phyloP scores from a whole-genome alignment of 1,284 basidiomycete species.

The Caloboletus firmus region DNA sequence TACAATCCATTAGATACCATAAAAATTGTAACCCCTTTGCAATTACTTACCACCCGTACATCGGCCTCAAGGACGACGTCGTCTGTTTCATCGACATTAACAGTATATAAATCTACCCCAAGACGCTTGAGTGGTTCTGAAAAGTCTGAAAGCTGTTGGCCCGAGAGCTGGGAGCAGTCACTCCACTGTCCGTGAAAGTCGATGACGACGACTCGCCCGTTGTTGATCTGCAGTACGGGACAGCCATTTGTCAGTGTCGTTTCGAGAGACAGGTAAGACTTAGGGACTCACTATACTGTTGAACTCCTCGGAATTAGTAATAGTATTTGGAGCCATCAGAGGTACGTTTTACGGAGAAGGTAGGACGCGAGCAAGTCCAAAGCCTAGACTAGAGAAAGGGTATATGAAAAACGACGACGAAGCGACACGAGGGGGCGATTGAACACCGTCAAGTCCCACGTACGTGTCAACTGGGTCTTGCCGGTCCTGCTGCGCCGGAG shows the following conservation, averaged over 20 bases:
- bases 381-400: background rate
- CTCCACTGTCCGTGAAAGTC: constrained; percentile 24
- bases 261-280: too few species aligned
- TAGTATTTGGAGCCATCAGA: constrained; percentile 20
- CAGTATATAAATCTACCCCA: constrained; percentile 28
- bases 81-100: constrained; percentile 26
- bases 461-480: background rate
- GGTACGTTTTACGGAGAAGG: background rate
- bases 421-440: background rate
- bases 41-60: constrained; percentile 28
- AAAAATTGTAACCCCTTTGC: too few species aligned
- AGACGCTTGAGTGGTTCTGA: constrained; percentile 28
- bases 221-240: constrained; percentile 24
- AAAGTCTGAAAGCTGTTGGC: constrained; percentile 16
- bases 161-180: constrained; percentile 6
- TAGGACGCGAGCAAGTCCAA: background rate
- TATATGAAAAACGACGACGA: background rate
- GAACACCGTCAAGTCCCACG: constrained; percentile 1
- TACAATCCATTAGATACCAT: background rate
- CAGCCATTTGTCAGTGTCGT: background rate
- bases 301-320: constrained; percentile 21
- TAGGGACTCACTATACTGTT: constrained; percentile 16
- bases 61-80: constrained; percentile 31
- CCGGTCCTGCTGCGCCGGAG: background rate
- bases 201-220: constrained; percentile 24